These are phyloP conservation scores for Zizania latifolia DNA, from an alignment of 176 grass and related monocot genomes.

Conservation along the genomic window DNA sequence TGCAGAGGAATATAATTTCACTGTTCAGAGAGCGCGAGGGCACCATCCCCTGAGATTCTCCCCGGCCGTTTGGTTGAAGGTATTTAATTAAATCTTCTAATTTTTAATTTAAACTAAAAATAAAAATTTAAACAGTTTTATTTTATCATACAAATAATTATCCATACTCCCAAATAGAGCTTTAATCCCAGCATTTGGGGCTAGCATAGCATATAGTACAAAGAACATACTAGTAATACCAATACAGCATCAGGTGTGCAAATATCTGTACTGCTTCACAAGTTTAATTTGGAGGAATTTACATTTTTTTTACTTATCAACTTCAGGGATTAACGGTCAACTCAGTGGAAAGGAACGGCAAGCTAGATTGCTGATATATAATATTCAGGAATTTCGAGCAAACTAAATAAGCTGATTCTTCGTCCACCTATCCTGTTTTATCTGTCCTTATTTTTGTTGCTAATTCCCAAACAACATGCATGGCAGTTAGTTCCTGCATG, in stretches of 20 bases:
- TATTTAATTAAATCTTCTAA: too few relatives aligned
- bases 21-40: not conserved
- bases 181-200: not conserved
- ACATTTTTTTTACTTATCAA: too few relatives aligned
- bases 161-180: too few relatives aligned
- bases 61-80: not conserved
- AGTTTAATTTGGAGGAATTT: not conserved
- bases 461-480: not conserved
- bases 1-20: constrained; percentile 39
- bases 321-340: not conserved
- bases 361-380: not conserved
- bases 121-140: too few relatives aligned
- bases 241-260: not conserved
- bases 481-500: not conserved
- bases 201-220: too few relatives aligned
- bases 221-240: not conserved
- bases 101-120: too few relatives aligned
- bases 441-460: not conserved
- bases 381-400: too few relatives aligned
- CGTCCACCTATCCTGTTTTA: not conserved
- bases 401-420: too few relatives aligned
- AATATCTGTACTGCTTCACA: not conserved
- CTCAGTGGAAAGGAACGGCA: not conserved
- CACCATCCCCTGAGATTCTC: constrained; percentile 35
- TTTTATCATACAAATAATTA: too few relatives aligned